Evolutionary conservation across 1,284 basidiomycete genomes (phyloP), one percentile per base, ranked within the genome.

Genomic region (Tilletia horrida): DNA sequence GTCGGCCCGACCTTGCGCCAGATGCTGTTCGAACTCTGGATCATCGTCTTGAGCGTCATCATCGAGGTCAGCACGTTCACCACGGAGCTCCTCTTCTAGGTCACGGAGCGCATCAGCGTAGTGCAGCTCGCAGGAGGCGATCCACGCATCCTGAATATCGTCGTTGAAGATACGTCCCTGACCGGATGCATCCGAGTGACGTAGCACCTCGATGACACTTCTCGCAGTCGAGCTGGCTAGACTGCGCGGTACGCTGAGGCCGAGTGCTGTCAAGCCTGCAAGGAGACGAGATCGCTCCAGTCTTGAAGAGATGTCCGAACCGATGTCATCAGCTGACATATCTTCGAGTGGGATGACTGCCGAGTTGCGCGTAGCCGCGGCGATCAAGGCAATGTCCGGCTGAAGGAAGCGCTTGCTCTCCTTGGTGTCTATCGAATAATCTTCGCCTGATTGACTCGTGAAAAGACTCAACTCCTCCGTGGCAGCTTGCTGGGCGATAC

Each of bases 61-160:
- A 16, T 14, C 50, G 13, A 25, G 6, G 25, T 23, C 50, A 21
- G 6, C 50, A 25, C 25, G 55, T 14, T 18, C 55, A 18, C 35
- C 21, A 27, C 35, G n/a, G 13, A 59, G 13, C 3, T 59, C 55
- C 16, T 31, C 55, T 16, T 59, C 55, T 8, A 35, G 14, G 8
- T 29, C 29, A 29, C 13, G 14, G 29, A 59, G 27, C 27, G 27
- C 9, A 40, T 59, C 55, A 8, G 18, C 18, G 29, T 59, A 31
- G 31, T 59, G 21, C 8, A 35, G n/a, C n/a, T 59, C 55, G 31
- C 55, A 59, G 11, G 55, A 25, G 35, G 25, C 29, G 7, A 59
- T 25, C 55, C 55, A 59, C 9, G 55, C 55, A 14, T 59, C 55
- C 16, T 59, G 55, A 7, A 59, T 40, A 18, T 13, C 55, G 16